phyloP scores from a whole-genome alignment of 2,329 filamentous ascomycete genomes.

The Colletotrichum abscissum region DNA sequence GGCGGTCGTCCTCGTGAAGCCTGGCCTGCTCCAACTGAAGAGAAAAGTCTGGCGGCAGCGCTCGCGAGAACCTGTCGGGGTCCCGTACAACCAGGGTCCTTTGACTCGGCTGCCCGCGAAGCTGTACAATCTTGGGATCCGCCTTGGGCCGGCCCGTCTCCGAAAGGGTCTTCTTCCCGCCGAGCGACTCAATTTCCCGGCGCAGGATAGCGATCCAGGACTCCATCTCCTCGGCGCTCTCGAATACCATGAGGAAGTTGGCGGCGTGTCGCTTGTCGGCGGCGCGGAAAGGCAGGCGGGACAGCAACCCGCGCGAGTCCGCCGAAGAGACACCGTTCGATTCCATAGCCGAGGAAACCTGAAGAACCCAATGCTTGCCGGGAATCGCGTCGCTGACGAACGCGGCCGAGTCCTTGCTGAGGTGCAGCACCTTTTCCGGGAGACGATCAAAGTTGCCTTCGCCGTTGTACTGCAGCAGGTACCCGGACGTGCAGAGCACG shows the following conservation, averaged over 20 bases:
- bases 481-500: conserved; percentile 76
- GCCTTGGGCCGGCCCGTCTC: conserved; percentile 67
- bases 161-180: conserved; percentile 72
- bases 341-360: conserved; percentile 76
- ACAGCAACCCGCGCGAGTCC: conserved; percentile 71
- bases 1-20: conserved; percentile 40
- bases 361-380: conserved; percentile 83
- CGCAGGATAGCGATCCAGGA: conserved; percentile 77
- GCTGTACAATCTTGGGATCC: conserved; percentile 48
- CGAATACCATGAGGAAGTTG: conserved; percentile 79
- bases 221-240: conserved; percentile 80
- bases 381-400: conserved; percentile 85
- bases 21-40: conserved; percentile 43
- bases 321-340: conserved; percentile 62
- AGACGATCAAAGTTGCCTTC: conserved; percentile 77
- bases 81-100: conserved; percentile 61
- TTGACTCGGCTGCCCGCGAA: conserved; percentile 56
- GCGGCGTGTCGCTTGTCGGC: conserved; percentile 67
- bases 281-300: conserved; percentile 71
- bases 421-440: conserved; percentile 78
- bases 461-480: conserved; percentile 79
- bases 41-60: conserved; percentile 49
- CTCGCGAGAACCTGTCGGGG: conserved; percentile 56
- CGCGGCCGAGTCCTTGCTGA: conserved; percentile 80
- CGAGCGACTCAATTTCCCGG: conserved; percentile 75